Base-by-base conservation (phyloP, 768 basidiomycete genomes). In the Panus rudis region DNA sequence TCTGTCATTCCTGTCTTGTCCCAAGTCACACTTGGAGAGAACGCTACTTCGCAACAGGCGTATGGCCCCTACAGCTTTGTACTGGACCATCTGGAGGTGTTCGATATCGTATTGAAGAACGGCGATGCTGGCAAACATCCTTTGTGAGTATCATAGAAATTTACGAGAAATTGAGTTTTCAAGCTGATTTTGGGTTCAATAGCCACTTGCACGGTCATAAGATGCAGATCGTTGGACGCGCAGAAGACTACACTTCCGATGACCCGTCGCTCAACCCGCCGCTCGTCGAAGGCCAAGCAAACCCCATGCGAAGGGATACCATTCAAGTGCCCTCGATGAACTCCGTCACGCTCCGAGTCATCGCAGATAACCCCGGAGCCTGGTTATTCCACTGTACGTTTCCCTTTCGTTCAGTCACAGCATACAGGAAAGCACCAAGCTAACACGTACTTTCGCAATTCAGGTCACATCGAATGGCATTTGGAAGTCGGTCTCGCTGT, bases 121-220 rank as follows among this genome's bases (percentile, higher is more conserved):
- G 67, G 67, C 1, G 86, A 88, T 58, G 66, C 66, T 0, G 84
- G 83, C 7, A 80, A 81, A 50, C 91, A 92, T 62, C 91, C 91
- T 39, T 92, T 92, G 85, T 89, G 51, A 54, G 81, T 64, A 27
- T 41, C n/a, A 17, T 48, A 40, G 39, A 28, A 19, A 25, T 44
- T 37, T n/a, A n/a, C n/a, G n/a, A n/a, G n/a, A n/a, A n/a, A 8
- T 35, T 20, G 28, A 10, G 28, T 20, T 35, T 20, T 7, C 33
- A 35, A 35, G 7, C 33, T 35, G 8, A 52, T 51, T 34, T 43
- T 4, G 14, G 23, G 13, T 21, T 25, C 11, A 17, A 5, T 40
- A 92, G 91, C 78, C 92, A 96, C 61, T 62, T 93, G 42, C 92
- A 94, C 62, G 92, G 92, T 0, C 89, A 94, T 68, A 81, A 83